A percentile compares a stretch with the other conserved stretches of the same genome.
These are phyloP conservation scores for Microdochium trichocladiopsis DNA, from an alignment of 2,329 filamentous ascomycete species.

Conservation along the genomic window DNA sequence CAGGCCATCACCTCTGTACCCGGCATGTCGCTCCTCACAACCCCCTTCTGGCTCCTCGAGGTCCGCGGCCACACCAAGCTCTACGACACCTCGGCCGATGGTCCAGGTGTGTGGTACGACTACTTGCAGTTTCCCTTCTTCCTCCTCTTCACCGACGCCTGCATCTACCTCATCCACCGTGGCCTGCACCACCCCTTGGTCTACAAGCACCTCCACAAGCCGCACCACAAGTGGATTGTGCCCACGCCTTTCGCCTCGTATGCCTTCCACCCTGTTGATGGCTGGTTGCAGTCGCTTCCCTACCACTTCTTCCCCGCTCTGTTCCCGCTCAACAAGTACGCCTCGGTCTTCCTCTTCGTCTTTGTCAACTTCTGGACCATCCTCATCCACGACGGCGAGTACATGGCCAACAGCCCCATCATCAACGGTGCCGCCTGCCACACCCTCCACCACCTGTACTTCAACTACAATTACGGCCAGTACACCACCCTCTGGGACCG, in stretches of 20 bases:
- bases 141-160: conserved; percentile 68
- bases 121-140: conserved; percentile 78
- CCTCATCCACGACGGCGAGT: conserved; percentile 93
- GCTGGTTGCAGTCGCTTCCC: conserved; percentile 79
- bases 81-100: conserved; percentile 72
- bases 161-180: conserved; percentile 76
- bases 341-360: conserved; percentile 77
- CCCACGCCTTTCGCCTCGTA: conserved; percentile 88
- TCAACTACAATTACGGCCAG: conserved; percentile 91
- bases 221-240: conserved; percentile 99
- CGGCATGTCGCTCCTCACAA: conserved; percentile 74
- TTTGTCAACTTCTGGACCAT: conserved; percentile 98
- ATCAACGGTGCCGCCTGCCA: conserved; percentile 95
- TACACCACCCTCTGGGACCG: conserved; percentile 92
- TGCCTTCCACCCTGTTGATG: conserved; percentile 92
- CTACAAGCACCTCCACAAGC: conserved; percentile 91
- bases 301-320: conserved; percentile 93
- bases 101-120: conserved; percentile 73
- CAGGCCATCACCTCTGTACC: conserved; percentile 75
- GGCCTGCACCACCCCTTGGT: conserved; percentile 64
- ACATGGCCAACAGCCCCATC: conserved; percentile 81
- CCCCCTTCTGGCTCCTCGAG: conserved; percentile 74
- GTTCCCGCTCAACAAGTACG: conserved; percentile 87
- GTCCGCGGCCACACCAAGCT: conserved; percentile 80
- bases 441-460: conserved; percentile 81